Conservation (phyloP, 768 basidiomycete genomes). For the Zangia roseola region DNA sequence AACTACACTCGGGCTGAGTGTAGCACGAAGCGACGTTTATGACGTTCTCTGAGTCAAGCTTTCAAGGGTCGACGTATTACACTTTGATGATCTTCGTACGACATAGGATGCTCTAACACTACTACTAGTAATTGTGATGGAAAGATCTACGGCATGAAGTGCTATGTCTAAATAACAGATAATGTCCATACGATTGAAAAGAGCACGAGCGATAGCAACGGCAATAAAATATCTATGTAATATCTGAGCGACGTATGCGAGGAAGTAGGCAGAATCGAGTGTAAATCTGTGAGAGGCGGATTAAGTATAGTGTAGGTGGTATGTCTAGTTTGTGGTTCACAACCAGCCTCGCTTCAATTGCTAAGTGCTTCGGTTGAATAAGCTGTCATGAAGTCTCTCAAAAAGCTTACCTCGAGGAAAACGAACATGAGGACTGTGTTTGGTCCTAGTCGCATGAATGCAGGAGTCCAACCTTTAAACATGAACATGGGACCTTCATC, state of each 20-base stretch:
- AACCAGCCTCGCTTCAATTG: constrained; percentile 71
- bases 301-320: not conserved
- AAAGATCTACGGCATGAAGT: constrained; percentile 1
- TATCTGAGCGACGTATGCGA: not conserved
- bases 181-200: constrained; percentile 5
- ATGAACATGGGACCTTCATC: constrained; percentile 77
- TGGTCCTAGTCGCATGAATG: constrained; percentile 80
- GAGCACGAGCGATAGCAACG: constrained; percentile 3
- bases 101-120: not conserved
- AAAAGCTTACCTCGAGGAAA: constrained; percentile 67
- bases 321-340: constrained; percentile 3
- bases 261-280: not conserved
- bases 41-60: too few species aligned
- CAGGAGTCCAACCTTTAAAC: constrained; percentile 89
- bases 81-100: too few species aligned
- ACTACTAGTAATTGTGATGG: not conserved
- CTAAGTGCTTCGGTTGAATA: constrained; percentile 35
- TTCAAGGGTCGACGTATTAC: too few species aligned
- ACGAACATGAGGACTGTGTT: constrained; percentile 85
- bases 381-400: not conserved
- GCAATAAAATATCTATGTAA: constrained; percentile 9
- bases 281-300: not conserved
- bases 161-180: constrained; percentile 8
- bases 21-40: too few species aligned
- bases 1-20: too few species aligned